Evolutionary conservation across 106 monocot species (phyloP), one percentile per base, ranked within the genome.

Genomic region (Acorus calamus): DNA sequence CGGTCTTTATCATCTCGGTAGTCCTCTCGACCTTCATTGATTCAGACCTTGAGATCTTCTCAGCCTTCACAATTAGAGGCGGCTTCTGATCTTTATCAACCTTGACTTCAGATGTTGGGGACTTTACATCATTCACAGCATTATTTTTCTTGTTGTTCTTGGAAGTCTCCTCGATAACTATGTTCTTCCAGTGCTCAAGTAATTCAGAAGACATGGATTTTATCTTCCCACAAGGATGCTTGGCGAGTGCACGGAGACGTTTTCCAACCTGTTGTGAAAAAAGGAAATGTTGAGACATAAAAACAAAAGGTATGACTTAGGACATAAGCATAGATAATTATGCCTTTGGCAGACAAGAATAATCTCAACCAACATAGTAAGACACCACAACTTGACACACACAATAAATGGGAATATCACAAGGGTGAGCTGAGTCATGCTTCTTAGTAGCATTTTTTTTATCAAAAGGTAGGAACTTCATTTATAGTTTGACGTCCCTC

Each of bases 151-250:
- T 86, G 49, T 57, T 73, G n/a, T 56, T 72, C 59, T 76, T 80
- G 7, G 78, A 55, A 57, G 79, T 78, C 68, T 96, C 96, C 63
- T 91, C 74, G 5, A 96, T 71, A 49, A 96, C 96, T 56, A 85
- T 63, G 55, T 70, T 82, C 63, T 96, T 96, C 96, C 96, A 96
- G 52, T 65, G 67, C 10, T 74, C 68, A 50, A 90, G 60, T 49
- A 96, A 66, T 55, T 96, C 91, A 51, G 90, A 71, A 49, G 96
- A 87, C 47, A 80, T 71, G 4, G 71, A 42, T 60, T 87, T 84
- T 53, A 96, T 96, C 69, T 77, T 84, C 44, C 71, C 62, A 14
- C 85, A 50, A 7, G 96, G 76, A 64, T 96, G 96, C 64, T 91
- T 96, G 47, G 87, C 78, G 45, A 96, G 80, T 57, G 13, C 14